These are phyloP conservation scores for Ganoderma boninense DNA, from an alignment of 1,284 basidiomycete species.

Conservation along the genomic window DNA sequence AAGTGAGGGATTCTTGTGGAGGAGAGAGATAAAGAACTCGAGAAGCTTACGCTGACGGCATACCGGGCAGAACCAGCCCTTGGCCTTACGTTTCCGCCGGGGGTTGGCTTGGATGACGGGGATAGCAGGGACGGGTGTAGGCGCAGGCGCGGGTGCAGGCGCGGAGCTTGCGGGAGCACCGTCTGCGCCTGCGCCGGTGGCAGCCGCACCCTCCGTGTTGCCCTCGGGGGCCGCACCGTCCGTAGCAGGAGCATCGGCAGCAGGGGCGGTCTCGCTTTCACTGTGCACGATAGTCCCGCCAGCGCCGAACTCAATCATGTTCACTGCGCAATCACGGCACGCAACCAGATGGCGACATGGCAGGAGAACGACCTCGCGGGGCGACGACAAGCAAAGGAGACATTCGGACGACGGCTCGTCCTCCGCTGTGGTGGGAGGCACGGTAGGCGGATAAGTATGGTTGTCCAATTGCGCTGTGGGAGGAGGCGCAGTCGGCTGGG, in stretches of 20 bases:
- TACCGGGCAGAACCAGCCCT: slow-evolving; percentile 95
- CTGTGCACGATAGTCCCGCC: slow-evolving; percentile 81
- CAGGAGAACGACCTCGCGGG: slow-evolving; percentile 88
- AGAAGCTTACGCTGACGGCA: slow-evolving; percentile 82
- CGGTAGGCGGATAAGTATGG: slow-evolving; percentile 53
- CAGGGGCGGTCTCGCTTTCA: slow-evolving; percentile 48
- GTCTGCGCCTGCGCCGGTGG: too few species aligned
- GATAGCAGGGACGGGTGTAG: slow-evolving; percentile 27
- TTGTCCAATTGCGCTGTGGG: slow-evolving; percentile 36
- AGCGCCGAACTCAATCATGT: slow-evolving; percentile 95
- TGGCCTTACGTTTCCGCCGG: slow-evolving; percentile 87
- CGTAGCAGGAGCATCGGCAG: slow-evolving; percentile 20
- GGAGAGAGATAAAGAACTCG: background rate
- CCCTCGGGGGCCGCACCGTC: slow-evolving; percentile 26
- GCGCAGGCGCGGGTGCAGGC: slow-evolving; percentile 23
- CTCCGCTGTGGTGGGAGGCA: slow-evolving; percentile 51
- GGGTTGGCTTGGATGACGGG: slow-evolving; percentile 47
- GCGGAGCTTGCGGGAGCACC: too few species aligned
- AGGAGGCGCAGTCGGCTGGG: slow-evolving; percentile 53
- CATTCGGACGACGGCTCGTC: slow-evolving; percentile 87
- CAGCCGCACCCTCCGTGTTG: slow-evolving; percentile 20
- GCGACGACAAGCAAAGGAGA: slow-evolving; percentile 85
- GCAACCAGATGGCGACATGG: slow-evolving; percentile 92
- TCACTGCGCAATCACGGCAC: slow-evolving; percentile 90
- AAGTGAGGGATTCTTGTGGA: background rate